Evolutionary conservation across 202 grass and related monocot species (phyloP).

Genomic region (Panicum virgatum): DNA sequence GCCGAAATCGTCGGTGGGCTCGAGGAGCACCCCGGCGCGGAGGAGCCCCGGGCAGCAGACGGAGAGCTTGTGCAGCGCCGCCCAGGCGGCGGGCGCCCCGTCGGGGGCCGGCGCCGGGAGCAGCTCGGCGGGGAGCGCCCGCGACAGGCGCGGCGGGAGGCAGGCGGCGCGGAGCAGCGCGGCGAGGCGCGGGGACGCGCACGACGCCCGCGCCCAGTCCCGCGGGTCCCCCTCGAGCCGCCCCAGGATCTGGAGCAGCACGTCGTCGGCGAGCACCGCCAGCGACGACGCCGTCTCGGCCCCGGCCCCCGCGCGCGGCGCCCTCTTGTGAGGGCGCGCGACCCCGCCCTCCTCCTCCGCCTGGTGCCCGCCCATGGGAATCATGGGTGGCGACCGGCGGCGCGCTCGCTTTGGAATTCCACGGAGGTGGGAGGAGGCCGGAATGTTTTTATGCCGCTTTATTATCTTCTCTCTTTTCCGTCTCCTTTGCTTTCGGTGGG

Average conservation of each 20-base stretch:
- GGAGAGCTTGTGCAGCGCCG: conserved; percentile 84
- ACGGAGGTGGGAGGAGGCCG: not conserved
- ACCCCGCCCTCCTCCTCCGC: not conserved
- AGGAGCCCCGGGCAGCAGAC: conserved; percentile 86
- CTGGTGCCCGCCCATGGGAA: not conserved
- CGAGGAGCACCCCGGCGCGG: conserved; percentile 77
- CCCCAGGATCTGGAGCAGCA: conserved; percentile 78
- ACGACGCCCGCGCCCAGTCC: conserved; percentile 69
- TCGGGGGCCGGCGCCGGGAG: conserved; percentile 35
- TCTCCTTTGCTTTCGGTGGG: not conserved
- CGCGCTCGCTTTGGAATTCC: not conserved
- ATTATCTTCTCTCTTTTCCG: not conserved
- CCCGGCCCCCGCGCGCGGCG: not conserved
- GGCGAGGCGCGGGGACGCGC: conserved; percentile 69
- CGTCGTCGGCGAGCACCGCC: conserved; percentile 61
- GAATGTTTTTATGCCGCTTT: not conserved
- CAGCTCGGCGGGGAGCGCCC: conserved; percentile 52
- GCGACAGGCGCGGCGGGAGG: conserved; percentile 53
- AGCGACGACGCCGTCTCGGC: not conserved
- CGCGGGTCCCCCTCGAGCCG: conserved; percentile 73
- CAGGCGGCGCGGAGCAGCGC: conserved; percentile 43
- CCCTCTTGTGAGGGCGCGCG: conserved; percentile 5
- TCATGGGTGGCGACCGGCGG: not conserved
- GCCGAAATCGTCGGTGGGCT: conserved; percentile 78
- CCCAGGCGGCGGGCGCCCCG: conserved; percentile 36